Conservation (phyloP, 768 basidiomycete species). For the Amanita rimosa region DNA sequence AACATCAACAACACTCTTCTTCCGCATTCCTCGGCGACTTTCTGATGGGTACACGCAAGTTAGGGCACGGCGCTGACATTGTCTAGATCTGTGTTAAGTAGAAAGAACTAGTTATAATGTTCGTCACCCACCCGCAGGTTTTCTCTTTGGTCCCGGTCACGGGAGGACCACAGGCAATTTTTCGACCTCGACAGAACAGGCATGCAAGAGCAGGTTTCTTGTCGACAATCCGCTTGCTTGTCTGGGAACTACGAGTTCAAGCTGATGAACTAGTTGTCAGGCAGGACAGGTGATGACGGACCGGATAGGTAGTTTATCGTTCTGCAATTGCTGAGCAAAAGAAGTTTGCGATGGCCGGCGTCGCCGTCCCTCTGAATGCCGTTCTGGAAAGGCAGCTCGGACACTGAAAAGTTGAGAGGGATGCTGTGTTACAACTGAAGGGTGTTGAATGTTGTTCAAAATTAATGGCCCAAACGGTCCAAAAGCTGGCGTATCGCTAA, state of each 20-base stretch:
- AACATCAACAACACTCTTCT: conserved; percentile 25
- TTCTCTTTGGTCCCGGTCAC: conserved; percentile 38
- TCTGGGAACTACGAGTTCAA: conserved; percentile 18
- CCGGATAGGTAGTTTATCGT: not conserved
- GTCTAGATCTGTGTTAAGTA: conserved; percentile 26
- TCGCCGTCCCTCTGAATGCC: not conserved
- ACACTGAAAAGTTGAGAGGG: not conserved
- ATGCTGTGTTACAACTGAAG: not conserved
- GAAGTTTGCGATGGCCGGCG: not conserved
- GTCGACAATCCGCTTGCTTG: conserved; percentile 12
- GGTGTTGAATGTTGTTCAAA: not conserved
- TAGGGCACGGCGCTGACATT: conserved; percentile 60
- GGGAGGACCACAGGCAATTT: conserved; percentile 60
- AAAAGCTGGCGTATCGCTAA: not conserved
- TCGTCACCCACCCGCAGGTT: conserved; percentile 52
- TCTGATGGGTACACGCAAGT: conserved; percentile 63
- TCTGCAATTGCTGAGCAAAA: not conserved
- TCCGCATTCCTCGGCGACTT: conserved; percentile 60
- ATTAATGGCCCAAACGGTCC: not conserved
- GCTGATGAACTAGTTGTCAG: conserved; percentile 6
- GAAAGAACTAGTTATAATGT: not conserved
- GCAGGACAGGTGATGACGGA: not conserved
- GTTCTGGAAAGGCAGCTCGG: not conserved
- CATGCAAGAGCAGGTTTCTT: conserved; percentile 58
- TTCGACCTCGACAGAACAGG: conserved; percentile 54